A percentile compares a stretch with the other conserved stretches of the same genome.
These are phyloP conservation scores for Terana coerulea DNA, from an alignment of 768 basidiomycete genomes.

Conservation along the genomic window DNA sequence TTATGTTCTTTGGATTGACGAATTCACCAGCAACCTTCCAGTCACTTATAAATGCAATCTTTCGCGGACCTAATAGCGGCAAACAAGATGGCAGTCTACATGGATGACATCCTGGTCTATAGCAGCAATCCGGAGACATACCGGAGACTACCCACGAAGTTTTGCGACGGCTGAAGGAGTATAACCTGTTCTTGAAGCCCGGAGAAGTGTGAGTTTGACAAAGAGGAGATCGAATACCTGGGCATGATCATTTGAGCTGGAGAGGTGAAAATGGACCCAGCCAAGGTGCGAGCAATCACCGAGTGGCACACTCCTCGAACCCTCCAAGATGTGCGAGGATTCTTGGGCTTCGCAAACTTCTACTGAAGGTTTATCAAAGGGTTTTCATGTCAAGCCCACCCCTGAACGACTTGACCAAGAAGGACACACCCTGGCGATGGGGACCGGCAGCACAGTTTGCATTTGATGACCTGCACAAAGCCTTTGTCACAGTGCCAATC, in stretches of 20 bases:
- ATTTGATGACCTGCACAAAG: not conserved
- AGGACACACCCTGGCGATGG: constrained; percentile 2
- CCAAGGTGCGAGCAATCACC: constrained; percentile 30
- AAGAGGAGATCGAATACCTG: constrained; percentile 26
- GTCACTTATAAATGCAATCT: constrained; percentile 29
- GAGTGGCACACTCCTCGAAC: no score
- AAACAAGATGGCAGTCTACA: constrained; percentile 38
- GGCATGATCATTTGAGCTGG: constrained; percentile 25
- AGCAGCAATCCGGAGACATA: constrained; percentile 17
- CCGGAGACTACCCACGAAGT: constrained; percentile 19
- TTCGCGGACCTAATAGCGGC: constrained; percentile 29
- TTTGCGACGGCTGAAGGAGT: constrained; percentile 23
- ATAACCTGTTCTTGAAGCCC: constrained; percentile 34
- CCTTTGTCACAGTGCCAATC: not conserved
- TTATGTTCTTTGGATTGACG: constrained; percentile 27
- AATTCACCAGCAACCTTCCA: constrained; percentile 28
- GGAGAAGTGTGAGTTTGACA: constrained; percentile 34
- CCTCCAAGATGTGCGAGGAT: constrained; percentile 23
- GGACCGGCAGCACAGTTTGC: not conserved
- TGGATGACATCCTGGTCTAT: constrained; percentile 37
- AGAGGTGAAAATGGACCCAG: constrained; percentile 28
- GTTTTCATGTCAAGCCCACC: constrained; percentile 24
- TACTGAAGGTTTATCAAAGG: constrained; percentile 27
- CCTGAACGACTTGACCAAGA: constrained; percentile 16
- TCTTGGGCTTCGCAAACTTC: constrained; percentile 30